Percentiles rank a stretch among this genome's conserved stretches.
phyloP scores from a whole-genome alignment of 1,284 basidiomycete genomes.

The Cutaneotrichosporon spelunceum region DNA sequence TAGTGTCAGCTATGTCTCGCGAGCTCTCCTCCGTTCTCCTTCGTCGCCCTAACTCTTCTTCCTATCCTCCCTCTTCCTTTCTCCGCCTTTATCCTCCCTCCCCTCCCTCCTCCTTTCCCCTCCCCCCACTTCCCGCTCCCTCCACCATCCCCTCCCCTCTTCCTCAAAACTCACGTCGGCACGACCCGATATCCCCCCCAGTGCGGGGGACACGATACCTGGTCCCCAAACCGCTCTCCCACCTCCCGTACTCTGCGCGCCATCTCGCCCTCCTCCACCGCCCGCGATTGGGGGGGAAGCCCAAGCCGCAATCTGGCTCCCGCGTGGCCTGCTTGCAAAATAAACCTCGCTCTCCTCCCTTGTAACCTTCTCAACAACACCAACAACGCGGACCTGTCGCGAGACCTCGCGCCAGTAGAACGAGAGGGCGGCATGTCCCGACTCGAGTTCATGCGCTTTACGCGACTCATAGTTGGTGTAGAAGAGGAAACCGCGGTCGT shows the following conservation, averaged over 20 bases:
- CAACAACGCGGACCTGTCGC: constrained; percentile 78
- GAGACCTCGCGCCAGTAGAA: constrained; percentile 91
- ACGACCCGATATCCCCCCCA: constrained; percentile 97
- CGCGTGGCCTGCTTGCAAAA: constrained; percentile 76
- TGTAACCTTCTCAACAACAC: constrained; percentile 72
- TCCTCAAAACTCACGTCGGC: constrained; percentile 73
- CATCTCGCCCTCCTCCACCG: constrained; percentile 69
- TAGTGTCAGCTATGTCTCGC: constrained; percentile 31
- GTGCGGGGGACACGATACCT: constrained; percentile 78
- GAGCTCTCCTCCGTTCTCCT: too few species aligned
- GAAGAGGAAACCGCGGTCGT: constrained; percentile 83
- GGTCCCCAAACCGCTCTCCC: constrained; percentile 60
- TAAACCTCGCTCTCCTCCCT: constrained; percentile 74
- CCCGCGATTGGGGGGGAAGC: constrained; percentile 68
- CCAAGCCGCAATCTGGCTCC: constrained; percentile 85
- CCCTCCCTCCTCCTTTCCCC: too few species aligned
- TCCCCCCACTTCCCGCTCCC: too few species aligned
- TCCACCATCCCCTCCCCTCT: neutral
- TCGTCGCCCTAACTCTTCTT: too few species aligned
- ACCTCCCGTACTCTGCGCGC: constrained; percentile 61
- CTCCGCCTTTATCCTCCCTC: too few species aligned
- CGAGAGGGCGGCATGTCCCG: constrained; percentile 75
- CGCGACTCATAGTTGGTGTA: constrained; percentile 96
- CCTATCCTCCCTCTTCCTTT: too few species aligned
- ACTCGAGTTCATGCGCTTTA: constrained; percentile 75